A percentile compares a stretch with the other conserved stretches of the same genome.
Conservation (phyloP, 306 rosid species). For the Vachellia pachyceras region DNA sequence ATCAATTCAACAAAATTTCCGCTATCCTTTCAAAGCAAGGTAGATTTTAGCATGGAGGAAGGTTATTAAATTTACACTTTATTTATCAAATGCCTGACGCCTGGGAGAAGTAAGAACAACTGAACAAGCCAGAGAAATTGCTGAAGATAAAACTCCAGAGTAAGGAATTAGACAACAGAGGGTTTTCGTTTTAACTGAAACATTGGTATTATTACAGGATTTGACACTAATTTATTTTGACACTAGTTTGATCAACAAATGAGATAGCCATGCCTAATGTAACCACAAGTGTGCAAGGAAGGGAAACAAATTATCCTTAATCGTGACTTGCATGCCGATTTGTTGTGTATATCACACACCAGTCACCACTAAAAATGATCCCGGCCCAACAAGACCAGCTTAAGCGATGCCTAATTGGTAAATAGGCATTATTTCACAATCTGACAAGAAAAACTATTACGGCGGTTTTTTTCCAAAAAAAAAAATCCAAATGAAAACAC, state of each 20-base stretch:
- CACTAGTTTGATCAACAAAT: background rate
- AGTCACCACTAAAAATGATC: background rate
- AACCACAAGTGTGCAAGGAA: background rate
- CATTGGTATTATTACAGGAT: too few species aligned
- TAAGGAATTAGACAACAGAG: background rate
- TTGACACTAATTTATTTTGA: too few species aligned
- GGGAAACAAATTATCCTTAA: background rate
- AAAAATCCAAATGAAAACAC: background rate
- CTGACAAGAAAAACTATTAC: slow-evolving; percentile 30
- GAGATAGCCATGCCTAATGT: background rate
- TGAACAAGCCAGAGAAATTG: background rate
- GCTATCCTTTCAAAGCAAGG: background rate
- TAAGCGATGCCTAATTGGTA: background rate
- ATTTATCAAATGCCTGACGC: background rate
- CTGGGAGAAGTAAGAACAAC: background rate
- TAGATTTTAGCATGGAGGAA: background rate
- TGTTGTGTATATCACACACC: background rate
- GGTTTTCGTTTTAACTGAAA: background rate
- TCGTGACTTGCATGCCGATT: background rate
- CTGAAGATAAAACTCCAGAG: background rate
- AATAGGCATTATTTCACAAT: slow-evolving; percentile 54
- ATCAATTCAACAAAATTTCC: background rate
- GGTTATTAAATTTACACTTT: background rate
- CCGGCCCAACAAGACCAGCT: background rate
- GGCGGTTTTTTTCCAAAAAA: slow-evolving; percentile 7